Conservation (phyloP, 2,329 filamentous ascomycete genomes). For the Claviceps humidiphila region DNA sequence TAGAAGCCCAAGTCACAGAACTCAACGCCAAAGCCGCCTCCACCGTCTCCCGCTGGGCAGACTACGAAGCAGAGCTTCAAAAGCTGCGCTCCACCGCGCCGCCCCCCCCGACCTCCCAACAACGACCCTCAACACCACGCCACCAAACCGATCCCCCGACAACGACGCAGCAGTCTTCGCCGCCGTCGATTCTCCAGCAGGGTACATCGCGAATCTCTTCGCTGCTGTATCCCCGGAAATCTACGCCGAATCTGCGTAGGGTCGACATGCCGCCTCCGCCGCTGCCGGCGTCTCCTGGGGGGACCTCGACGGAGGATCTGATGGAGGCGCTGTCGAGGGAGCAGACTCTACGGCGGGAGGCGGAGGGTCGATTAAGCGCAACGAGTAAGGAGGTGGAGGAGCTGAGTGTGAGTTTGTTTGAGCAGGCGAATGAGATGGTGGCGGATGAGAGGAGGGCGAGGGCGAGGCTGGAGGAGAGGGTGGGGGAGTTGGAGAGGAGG, state of each 20-base stretch:
- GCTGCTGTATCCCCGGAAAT: constrained; percentile 33
- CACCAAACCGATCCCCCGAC: not conserved
- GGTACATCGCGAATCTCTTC: constrained; percentile 32
- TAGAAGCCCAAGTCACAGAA: constrained; percentile 56
- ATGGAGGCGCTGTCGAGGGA: constrained; percentile 52
- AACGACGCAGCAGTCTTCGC: not conserved
- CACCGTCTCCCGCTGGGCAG: constrained; percentile 52
- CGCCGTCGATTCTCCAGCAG: constrained; percentile 32
- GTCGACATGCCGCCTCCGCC: not conserved
- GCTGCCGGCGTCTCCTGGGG: constrained; percentile 2
- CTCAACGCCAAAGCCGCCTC: constrained; percentile 60
- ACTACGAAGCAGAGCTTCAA: constrained; percentile 68
- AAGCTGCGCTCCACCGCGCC: constrained; percentile 32
- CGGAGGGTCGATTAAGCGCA: constrained; percentile 53
- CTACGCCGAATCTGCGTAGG: constrained; percentile 11
- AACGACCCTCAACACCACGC: not conserved
- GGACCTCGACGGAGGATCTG: constrained; percentile 34
- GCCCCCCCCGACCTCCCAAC: constrained; percentile 7
- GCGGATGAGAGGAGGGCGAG: constrained; percentile 59
- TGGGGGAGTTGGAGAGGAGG: constrained; percentile 53
- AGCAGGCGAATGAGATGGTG: constrained; percentile 82
- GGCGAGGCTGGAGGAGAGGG: constrained; percentile 56
- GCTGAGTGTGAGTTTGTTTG: constrained; percentile 60
- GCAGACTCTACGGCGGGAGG: constrained; percentile 50
- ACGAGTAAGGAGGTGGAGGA: constrained; percentile 68